Base-by-base conservation (phyloP, 345 rosid genomes). In the Populus euphratica region DNA sequence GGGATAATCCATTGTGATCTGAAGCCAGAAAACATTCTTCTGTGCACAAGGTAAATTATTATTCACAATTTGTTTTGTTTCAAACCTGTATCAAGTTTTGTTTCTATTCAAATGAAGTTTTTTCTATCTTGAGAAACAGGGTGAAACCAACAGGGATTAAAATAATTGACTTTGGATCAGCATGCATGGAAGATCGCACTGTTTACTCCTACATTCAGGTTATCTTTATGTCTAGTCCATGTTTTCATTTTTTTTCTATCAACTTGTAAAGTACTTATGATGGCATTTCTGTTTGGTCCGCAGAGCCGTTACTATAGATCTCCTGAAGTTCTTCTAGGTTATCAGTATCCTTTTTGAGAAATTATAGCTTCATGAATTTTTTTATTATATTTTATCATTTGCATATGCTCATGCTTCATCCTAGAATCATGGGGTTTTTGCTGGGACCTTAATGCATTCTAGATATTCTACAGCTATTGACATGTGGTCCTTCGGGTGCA, bases 401-500 rank as follows among this genome's bases (percentile, higher is more conserved):
- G 17, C 35, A 25, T 35, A 36, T 6, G 17, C 35, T 50, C 36
- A 8, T 77, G 59, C 61, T 44, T 43, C 44, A n/a, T 54, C 33
- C 39, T 70, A 68, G 44, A 52, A 29, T 62, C 66, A 35, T 76
- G 72, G 44, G 36, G 29, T 16, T 79, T 29, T 38, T 36, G 69
- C 21, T 49, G 54, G 74, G 70, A 76, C 81, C 90, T 88, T 93
- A 84, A 90, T 85, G 63, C 72, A 72, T 81, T 70, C 43, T 75
- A 96, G 99, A 94, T 96, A 96, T 86, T 89, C 97, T 43, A 94
- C 98, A 11, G 92, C 94, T 81, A 94, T 94, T 73, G 99, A 96
- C 85, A 96, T 96, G 99, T 96, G 98, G 99, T 96, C 99, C 83
- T 90, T 93, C 77, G 99, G 99, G 62, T 96, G 99, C 90, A 92